Percentiles rank a stretch among this genome's conserved stretches.
Conservation (phyloP, 257 asterid genomes). For the Capsicum rhomboideum region DNA sequence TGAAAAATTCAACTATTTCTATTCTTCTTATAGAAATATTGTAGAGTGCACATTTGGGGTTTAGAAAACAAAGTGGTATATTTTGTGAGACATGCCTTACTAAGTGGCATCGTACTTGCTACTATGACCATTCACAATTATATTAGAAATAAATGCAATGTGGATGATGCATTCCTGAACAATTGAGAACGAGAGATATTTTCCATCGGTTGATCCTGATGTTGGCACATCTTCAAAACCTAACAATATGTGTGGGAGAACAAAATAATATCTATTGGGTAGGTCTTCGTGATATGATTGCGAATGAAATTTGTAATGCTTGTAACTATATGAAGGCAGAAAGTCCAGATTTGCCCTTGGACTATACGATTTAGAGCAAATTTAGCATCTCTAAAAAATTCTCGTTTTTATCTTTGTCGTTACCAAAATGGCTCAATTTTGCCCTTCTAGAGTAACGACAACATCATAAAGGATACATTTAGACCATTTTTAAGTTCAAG, state of each 20-base stretch:
- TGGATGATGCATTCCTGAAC: background rate
- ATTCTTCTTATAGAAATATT: too few species aligned
- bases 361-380: background rate
- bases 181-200: background rate
- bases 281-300: too few species aligned
- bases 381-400: background rate
- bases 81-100: background rate
- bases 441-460: background rate
- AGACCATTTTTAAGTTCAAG: background rate
- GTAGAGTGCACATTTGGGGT: too few species aligned
- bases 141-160: too few species aligned
- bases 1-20: too few species aligned
- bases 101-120: background rate
- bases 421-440: background rate
- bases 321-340: background rate
- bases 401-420: background rate
- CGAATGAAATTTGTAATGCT: background rate
- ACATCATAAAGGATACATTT: background rate
- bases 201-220: too few species aligned
- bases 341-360: background rate
- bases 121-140: background rate
- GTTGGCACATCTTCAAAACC: background rate
- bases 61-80: background rate
- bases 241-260: background rate
- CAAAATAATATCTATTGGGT: too few species aligned